Evolutionary conservation across 371 early-diverging fungal species (phyloP).

Genomic region (Rhizomucor miehei): DNA sequence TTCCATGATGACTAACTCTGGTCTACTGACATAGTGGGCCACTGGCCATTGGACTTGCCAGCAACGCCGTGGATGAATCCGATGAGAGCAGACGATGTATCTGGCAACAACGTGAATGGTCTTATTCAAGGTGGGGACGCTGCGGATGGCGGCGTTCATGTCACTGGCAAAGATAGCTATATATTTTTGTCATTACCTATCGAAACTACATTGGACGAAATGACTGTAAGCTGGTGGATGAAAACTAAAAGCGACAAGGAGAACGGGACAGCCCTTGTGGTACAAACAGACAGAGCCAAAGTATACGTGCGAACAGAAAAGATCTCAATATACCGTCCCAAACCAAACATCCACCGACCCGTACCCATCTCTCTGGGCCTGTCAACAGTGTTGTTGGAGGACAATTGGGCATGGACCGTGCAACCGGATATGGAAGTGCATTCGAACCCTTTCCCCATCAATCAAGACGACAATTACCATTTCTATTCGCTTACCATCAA

Average conservation of each 20-base stretch:
- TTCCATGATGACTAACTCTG: neutral
- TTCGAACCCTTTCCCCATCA: slow-evolving; percentile 26
- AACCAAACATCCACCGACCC: neutral
- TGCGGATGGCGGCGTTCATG: slow-evolving; percentile 15
- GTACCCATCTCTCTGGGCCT: slow-evolving; percentile 21
- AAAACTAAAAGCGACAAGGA: slow-evolving; percentile 21
- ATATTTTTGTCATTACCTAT: slow-evolving; percentile 35
- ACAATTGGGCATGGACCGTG: slow-evolving; percentile 23
- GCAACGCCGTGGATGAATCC: slow-evolving; percentile 17
- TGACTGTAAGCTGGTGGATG: slow-evolving; percentile 52
- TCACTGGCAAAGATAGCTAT: slow-evolving; percentile 35
- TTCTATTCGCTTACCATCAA: slow-evolving; percentile 35
- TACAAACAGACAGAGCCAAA: slow-evolving; percentile 39
- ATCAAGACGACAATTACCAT: slow-evolving; percentile 29
- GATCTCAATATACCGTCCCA: slow-evolving; percentile 1
- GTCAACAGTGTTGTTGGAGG: slow-evolving; percentile 18
- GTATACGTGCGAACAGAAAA: slow-evolving; percentile 29
- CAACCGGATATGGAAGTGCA: slow-evolving; percentile 13
- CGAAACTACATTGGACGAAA: slow-evolving; percentile 13
- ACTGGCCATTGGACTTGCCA: slow-evolving; percentile 29
- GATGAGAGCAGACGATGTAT: slow-evolving; percentile 30
- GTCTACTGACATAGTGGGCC: slow-evolving; percentile 19
- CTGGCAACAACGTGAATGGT: slow-evolving; percentile 37
- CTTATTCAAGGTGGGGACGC: slow-evolving; percentile 27
- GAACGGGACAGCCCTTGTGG: slow-evolving; percentile 31